These are phyloP conservation scores for Phragmites australis DNA, from an alignment of 176 grass and related monocot genomes.

Conservation along the genomic window DNA sequence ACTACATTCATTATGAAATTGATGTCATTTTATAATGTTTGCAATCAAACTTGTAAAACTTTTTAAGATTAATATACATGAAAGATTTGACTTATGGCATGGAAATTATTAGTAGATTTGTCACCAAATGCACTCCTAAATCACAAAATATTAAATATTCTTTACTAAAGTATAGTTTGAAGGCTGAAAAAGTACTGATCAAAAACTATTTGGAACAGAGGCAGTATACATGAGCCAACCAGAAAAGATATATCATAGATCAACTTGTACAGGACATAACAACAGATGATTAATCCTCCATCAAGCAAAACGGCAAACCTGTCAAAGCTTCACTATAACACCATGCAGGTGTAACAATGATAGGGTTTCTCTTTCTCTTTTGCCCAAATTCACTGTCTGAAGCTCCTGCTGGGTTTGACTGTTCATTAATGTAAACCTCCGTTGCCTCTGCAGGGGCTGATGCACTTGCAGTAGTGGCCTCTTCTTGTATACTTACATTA, in stretches of 20 bases:
- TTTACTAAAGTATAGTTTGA: neutral
- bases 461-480: conserved; percentile 29
- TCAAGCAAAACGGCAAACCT: conserved; percentile 58
- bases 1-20: neutral
- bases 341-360: conserved; percentile 95
- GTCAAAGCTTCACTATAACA: conserved; percentile 75
- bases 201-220: neutral
- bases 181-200: neutral
- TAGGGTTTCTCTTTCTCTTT: conserved; percentile 89
- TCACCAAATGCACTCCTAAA: neutral
- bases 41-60: neutral
- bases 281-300: conserved; percentile 25
- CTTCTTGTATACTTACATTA: conserved; percentile 39
- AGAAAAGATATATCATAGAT: conserved; percentile 14
- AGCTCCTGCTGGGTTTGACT: conserved; percentile 35
- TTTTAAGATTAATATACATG: neutral
- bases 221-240: neutral
- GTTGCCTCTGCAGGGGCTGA: conserved; percentile 48
- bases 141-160: neutral
- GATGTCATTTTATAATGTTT: neutral
- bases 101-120: neutral
- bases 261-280: conserved; percentile 30
- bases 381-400: conserved; percentile 55
- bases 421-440: conserved; percentile 55
- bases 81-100: neutral